Evolutionary conservation across 345 rosid species (phyloP).

Genomic region (Schrenkiella parvula): DNA sequence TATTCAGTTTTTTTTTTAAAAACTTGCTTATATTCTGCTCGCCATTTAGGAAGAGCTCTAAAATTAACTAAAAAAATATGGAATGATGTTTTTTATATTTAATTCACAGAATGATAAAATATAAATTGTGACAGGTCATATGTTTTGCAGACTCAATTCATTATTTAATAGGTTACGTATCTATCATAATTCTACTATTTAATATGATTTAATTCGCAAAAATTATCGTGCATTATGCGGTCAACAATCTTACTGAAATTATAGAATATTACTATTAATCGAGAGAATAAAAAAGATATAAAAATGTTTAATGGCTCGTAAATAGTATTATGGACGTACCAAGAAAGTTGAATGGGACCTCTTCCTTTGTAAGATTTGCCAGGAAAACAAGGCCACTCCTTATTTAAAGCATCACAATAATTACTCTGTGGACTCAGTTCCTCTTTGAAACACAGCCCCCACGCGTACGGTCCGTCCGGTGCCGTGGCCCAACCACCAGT

Average conservation of each 20-base stretch:
- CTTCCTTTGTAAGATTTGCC: slow-evolving; percentile 56
- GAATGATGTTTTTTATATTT: neutral
- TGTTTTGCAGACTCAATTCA: neutral
- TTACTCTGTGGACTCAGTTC: slow-evolving; percentile 45
- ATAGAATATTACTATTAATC: neutral
- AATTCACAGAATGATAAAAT: neutral
- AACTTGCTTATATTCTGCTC: no score
- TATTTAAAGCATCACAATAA: slow-evolving; percentile 39
- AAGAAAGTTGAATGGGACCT: slow-evolving; percentile 57
- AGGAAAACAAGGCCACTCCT: slow-evolving; percentile 46
- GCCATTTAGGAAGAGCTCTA: no score
- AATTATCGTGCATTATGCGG: neutral
- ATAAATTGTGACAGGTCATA: neutral
- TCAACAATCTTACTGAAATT: neutral
- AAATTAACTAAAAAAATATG: neutral
- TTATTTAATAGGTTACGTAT: neutral
- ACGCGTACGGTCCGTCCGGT: slow-evolving; percentile 62
- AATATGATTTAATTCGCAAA: neutral
- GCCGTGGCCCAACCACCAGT: slow-evolving; percentile 56
- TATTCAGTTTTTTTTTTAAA: no score
- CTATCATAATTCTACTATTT: neutral
- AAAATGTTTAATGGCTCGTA: neutral
- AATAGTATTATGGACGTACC: slow-evolving; percentile 29
- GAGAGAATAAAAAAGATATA: neutral
- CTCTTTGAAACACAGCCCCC: slow-evolving; percentile 58